A percentile compares a stretch with the other conserved stretches of the same genome.
Evolutionary conservation across 2,329 filamentous ascomycete genomes (phyloP).

Genomic region (Sordariomycetes sp.): DNA sequence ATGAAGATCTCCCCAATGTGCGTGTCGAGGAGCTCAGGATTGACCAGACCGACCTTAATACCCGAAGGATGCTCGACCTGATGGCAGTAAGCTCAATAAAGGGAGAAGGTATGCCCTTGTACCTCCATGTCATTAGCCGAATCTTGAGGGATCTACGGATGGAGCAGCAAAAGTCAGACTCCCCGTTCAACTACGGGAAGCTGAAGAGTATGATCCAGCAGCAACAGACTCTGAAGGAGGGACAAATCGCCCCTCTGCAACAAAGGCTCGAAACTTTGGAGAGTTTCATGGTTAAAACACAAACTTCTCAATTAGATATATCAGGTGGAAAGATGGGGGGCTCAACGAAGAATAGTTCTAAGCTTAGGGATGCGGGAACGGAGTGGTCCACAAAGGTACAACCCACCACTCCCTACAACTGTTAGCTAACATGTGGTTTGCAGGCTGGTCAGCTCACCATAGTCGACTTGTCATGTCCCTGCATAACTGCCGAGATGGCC

Average conservation of each 20-base stretch:
- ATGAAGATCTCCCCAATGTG: constrained; percentile 31
- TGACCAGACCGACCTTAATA: constrained; percentile 42
- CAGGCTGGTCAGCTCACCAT: constrained; percentile 26
- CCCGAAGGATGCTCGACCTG: constrained; percentile 47
- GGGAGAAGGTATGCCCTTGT: constrained; percentile 43
- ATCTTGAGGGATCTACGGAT: constrained; percentile 48
- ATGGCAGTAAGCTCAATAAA: too few relatives aligned
- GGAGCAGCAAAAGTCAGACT: constrained; percentile 24
- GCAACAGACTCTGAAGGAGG: constrained; percentile 29
- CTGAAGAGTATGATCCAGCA: constrained; percentile 28
- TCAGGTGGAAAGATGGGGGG: too few relatives aligned
- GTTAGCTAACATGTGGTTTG: too few relatives aligned
- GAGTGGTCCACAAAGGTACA: too few relatives aligned
- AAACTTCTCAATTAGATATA: too few relatives aligned
- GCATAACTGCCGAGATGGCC: constrained; percentile 55
- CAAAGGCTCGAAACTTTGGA: constrained; percentile 37
- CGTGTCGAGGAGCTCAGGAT: constrained; percentile 40
- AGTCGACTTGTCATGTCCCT: constrained; percentile 65
- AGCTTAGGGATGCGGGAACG: too few relatives aligned
- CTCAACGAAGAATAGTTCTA: too few relatives aligned
- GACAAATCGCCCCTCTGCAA: constrained; percentile 43
- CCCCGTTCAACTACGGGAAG: constrained; percentile 35
- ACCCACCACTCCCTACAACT: too few relatives aligned
- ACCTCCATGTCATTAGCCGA: constrained; percentile 44
- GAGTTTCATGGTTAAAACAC: constrained; percentile 46